Percentiles rank a stretch among this genome's conserved stretches.
phyloP scores from a whole-genome alignment of 192 early-diverging fungal species.

The Dimargaris xerosporica region DNA sequence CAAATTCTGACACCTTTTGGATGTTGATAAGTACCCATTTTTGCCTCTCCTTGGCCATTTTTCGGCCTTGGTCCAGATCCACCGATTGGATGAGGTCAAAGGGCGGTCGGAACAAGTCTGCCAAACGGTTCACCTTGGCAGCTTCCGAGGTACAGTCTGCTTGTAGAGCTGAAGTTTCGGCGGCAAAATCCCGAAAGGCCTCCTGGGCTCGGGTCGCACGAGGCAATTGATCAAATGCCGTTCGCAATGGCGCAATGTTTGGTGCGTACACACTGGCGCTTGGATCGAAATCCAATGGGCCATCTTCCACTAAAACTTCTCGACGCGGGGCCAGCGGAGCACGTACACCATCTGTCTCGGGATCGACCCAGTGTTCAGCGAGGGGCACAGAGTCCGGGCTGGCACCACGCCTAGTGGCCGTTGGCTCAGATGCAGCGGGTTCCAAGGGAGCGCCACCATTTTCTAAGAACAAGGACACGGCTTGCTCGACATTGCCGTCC shows the following conservation, averaged over 20 bases:
- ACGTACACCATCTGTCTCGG: conserved; percentile 40
- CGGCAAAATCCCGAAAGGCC: conserved; percentile 49
- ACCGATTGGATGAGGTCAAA: conserved; percentile 73
- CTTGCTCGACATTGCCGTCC: conserved; percentile 57
- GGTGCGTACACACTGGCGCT: conserved; percentile 11
- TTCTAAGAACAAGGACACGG: conserved; percentile 71
- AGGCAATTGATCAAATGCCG: conserved; percentile 8
- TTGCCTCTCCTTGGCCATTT: conserved; percentile 32
- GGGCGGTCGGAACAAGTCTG: conserved; percentile 74
- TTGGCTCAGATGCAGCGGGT: conserved; percentile 14
- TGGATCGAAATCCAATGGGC: conserved; percentile 13
- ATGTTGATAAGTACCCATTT: conserved; percentile 84
- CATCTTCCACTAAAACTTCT: conserved; percentile 55
- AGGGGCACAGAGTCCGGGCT: too few relatives aligned
- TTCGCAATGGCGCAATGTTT: conserved; percentile 7
- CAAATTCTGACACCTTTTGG: conserved; percentile 70
- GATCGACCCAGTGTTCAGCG: conserved; percentile 12
- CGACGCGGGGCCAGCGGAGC: conserved; percentile 72
- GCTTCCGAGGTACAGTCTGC: conserved; percentile 15
- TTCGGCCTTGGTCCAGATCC: conserved; percentile 53
- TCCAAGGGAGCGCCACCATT: conserved; percentile 48
- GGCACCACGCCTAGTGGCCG: conserved; percentile 5
- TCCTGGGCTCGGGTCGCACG: conserved; percentile 24
- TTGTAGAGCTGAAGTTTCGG: conserved; percentile 40
- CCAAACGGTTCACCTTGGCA: conserved; percentile 38